Base-by-base conservation (phyloP, 2,329 filamentous ascomycete species). In the Aspergillus eucalypticola region DNA sequence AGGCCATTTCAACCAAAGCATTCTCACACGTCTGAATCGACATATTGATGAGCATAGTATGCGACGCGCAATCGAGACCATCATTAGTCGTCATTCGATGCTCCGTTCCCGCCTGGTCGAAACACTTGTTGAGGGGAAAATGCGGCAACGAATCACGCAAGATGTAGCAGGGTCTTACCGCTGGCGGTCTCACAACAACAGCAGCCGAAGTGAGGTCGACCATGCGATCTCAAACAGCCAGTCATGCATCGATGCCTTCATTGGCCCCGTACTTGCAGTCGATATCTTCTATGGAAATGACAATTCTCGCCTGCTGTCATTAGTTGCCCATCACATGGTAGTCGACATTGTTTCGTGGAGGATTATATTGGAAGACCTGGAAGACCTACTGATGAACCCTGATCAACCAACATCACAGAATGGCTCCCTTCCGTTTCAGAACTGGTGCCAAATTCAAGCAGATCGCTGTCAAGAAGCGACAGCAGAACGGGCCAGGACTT, bases 291-390 rank as follows among this genome's bases (percentile, higher is more conserved):
- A 74, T 5, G 60, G 76, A 3, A 62, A 75, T 39, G 71, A 71
- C 1, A 65, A 68, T 15, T 67, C 70, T 3, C 62, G 62, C 41
- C 56, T 75, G 1, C 27, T 78, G 29, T 77, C 72, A 2, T 66
- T 77, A 60, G 72, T 76, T 23, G 75, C 72, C 2, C 74, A 77
- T 41, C 75, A 78, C 58, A 54, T 77, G 29, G 71, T 76, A 6
- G 72, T 77, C 8, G 75, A 78, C 21, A 73, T 78, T 56, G 75
- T 77, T 8, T 78, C 75, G 0, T 78, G 76, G 76, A 68, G 74
- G 8, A 72, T 78, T 3, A 73, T 78, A 1, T 56, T 78, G 2
- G 72, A 76, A 54, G 75, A 78, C 42, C 48, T 78, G 48, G 75
- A 78, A 61, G 75, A 76, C 8, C 51, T 76, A 4, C 60, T 78